These are phyloP conservation scores for Lactifluus piperatus DNA, from an alignment of 768 basidiomycete species.

Conservation along the genomic window DNA sequence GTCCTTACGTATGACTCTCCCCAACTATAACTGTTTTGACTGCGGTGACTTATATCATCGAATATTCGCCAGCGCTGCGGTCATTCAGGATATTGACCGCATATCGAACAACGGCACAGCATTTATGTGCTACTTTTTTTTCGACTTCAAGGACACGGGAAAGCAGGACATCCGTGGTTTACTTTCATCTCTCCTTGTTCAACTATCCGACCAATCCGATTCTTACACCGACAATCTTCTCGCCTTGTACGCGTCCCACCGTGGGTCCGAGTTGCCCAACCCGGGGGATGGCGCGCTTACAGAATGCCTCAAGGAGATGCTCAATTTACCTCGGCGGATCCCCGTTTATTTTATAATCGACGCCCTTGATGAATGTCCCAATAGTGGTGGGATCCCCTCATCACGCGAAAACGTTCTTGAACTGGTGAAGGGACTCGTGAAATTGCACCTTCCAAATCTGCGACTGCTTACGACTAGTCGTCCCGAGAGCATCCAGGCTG, in stretches of 20 bases:
- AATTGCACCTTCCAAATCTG: not conserved
- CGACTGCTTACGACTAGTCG: not conserved
- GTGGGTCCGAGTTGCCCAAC: not conserved
- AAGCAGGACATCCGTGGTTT: not conserved
- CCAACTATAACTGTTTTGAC: accelerated
- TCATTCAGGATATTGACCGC: not conserved
- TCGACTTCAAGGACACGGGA: not conserved
- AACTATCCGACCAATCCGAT: not conserved
- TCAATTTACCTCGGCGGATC: not conserved
- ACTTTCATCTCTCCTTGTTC: not conserved
- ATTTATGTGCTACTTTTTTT: too few species aligned
- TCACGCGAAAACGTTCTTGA: not conserved
- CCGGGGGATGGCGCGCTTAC: not conserved
- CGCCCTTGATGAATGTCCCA: not conserved
- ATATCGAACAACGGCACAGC: not conserved
- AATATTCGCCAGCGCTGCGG: not conserved
- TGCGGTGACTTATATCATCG: not conserved
- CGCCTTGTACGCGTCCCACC: not conserved
- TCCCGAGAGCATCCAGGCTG: not conserved
- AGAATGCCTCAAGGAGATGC: not conserved
- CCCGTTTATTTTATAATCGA: not conserved
- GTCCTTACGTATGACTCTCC: not conserved
- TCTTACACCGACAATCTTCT: not conserved
- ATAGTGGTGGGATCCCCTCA: not conserved
- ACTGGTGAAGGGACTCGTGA: not conserved